Percentiles rank a stretch among this genome's conserved stretches.
phyloP scores from a whole-genome alignment of 2,329 filamentous ascomycete species.

The Tolypocladium paradoxum region DNA sequence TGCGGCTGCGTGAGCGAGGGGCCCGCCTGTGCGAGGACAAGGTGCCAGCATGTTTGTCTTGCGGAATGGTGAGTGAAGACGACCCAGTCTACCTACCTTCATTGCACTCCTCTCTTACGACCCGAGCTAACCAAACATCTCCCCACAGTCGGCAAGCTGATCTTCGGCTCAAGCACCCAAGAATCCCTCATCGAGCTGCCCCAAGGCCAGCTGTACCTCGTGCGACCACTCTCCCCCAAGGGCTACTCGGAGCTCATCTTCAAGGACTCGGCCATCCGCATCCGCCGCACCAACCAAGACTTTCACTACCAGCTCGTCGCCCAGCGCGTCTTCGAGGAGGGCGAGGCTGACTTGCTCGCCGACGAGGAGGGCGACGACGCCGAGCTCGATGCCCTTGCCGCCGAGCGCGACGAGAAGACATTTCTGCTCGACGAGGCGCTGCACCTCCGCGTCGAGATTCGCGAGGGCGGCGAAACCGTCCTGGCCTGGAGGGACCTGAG shows the following conservation, averaged over 20 bases:
- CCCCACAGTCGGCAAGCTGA: constrained; percentile 69
- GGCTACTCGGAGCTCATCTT: constrained; percentile 98
- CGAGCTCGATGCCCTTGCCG: constrained; percentile 59
- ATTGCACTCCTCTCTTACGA: not conserved
- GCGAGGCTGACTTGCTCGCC: constrained; percentile 81
- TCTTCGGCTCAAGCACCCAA: constrained; percentile 80
- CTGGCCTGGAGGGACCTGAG: constrained; percentile 93
- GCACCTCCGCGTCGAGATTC: constrained; percentile 74
- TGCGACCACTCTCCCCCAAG: constrained; percentile 88
- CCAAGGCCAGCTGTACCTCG: constrained; percentile 93
- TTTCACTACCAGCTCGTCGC: constrained; percentile 97
- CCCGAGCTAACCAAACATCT: not conserved
- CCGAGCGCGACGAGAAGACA: constrained; percentile 91
- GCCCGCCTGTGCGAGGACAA: not conserved
- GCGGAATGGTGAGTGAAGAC: constrained; percentile 28
- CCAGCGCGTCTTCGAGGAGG: constrained; percentile 94
- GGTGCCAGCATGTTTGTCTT: constrained; percentile 28
- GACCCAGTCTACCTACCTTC: too few relatives aligned
- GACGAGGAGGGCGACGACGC: constrained; percentile 83
- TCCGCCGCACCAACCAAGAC: constrained; percentile 86
- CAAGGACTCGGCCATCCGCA: constrained; percentile 87
- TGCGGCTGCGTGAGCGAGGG: not conserved
- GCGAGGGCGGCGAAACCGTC: constrained; percentile 71
- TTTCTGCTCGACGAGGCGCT: constrained; percentile 91
- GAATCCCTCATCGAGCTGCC: constrained; percentile 90